Conservation (phyloP, 2,329 filamentous ascomycete genomes). For the Seiridium cupressi region DNA sequence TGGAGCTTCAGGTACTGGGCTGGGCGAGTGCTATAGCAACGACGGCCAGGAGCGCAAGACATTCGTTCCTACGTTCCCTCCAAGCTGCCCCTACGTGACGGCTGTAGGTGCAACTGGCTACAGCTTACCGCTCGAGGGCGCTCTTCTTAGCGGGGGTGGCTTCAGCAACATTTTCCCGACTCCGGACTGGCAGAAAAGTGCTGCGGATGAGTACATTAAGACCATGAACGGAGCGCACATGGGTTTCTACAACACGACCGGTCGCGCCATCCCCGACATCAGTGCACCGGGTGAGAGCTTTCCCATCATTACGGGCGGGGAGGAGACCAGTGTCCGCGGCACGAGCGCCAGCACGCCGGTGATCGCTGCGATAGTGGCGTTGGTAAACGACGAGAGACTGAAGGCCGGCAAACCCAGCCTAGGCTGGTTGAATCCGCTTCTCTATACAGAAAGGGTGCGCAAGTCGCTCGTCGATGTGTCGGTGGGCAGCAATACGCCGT, state of each 20-base stretch:
- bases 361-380: conserved; percentile 51
- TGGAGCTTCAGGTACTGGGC: conserved; percentile 50
- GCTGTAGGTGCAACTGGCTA: conserved; percentile 22
- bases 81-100: conserved; percentile 38
- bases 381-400: conserved; percentile 53
- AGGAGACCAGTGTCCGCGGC: conserved; percentile 20
- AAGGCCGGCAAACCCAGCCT: conserved; percentile 44
- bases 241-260: conserved; percentile 23
- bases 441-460: conserved; percentile 40
- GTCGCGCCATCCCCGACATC: conserved; percentile 53
- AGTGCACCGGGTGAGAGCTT: conserved; percentile 42
- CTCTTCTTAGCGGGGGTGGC: conserved; percentile 35
- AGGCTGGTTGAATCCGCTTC: conserved; percentile 51
- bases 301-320: conserved; percentile 35
- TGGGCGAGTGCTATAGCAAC: conserved; percentile 46
- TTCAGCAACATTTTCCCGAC: conserved; percentile 50
- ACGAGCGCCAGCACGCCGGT: conserved; percentile 50
- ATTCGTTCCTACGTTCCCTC: conserved; percentile 51
- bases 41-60: conserved; percentile 46
- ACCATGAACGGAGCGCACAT: conserved; percentile 29
- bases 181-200: conserved; percentile 42
- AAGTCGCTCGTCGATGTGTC: conserved; percentile 39
- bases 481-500: conserved; percentile 37
- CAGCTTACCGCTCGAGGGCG: conserved; percentile 18
- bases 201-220: conserved; percentile 40